These are phyloP conservation scores for Camelina laxa DNA, from an alignment of 345 rosid species.

Conservation along the genomic window DNA sequence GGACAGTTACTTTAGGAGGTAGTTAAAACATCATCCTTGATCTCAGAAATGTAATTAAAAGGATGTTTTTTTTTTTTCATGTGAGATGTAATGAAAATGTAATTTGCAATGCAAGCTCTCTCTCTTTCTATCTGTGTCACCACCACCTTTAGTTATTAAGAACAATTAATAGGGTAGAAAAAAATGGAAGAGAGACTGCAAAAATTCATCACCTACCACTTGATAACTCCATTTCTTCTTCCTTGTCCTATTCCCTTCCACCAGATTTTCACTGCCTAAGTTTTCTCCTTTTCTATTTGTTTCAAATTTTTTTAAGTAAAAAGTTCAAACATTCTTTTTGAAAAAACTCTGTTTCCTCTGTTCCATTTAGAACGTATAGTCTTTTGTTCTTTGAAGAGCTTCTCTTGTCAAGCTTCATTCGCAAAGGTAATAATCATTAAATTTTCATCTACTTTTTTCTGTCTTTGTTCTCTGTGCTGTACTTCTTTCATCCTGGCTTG, in stretches of 20 bases:
- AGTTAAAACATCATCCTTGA: conserved; percentile 7
- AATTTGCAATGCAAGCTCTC: conserved; percentile 41
- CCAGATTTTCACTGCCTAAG: conserved; percentile 39
- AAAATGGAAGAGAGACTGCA: background rate
- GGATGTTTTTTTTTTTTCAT: background rate
- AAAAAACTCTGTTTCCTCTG: conserved; percentile 11
- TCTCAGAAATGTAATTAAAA: conserved; percentile 1
- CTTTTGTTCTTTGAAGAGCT: conserved; percentile 36
- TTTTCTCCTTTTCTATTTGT: conserved; percentile 21
- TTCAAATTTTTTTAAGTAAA: background rate
- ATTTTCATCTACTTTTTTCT: conserved; percentile 26
- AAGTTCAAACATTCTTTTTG: conserved; percentile 3
- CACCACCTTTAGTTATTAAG: conserved; percentile 27
- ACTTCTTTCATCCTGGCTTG: conserved; percentile 22
- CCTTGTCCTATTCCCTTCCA: conserved; percentile 37
- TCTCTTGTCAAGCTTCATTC: conserved; percentile 14
- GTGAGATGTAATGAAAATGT: conserved; percentile 31
- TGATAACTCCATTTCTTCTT: conserved; percentile 79
- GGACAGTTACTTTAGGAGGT: conserved; percentile 8
- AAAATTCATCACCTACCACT: conserved; percentile 67
- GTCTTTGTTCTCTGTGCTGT: conserved; percentile 12
- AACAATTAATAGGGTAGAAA: background rate
- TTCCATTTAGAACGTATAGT: background rate
- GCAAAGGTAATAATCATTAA: conserved; percentile 45
- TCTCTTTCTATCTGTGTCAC: background rate